Conservation (phyloP, 768 basidiomycete genomes). For the Paxillus rubicundulus region DNA sequence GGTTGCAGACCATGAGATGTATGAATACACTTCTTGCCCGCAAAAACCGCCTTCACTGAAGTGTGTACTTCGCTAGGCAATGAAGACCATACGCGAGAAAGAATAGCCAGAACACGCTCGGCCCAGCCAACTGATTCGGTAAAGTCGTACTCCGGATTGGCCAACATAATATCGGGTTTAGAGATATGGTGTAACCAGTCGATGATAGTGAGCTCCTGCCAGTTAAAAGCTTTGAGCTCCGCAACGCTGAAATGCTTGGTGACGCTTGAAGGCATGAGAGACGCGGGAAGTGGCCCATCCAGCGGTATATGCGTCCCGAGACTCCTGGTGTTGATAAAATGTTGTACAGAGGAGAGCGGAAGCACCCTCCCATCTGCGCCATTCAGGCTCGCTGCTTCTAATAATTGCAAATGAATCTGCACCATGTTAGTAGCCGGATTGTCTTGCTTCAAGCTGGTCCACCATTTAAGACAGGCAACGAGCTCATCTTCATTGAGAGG, state of each 20-base stretch:
- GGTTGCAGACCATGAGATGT: conserved; percentile 59
- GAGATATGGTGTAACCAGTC: conserved; percentile 76
- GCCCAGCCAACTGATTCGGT: conserved; percentile 68
- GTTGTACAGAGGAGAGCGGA: conserved; percentile 65
- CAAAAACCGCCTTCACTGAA: conserved; percentile 41
- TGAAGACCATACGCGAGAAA: conserved; percentile 73
- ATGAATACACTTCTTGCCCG: conserved; percentile 47
- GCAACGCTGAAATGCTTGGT: conserved; percentile 57
- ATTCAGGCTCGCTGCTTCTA: conserved; percentile 67
- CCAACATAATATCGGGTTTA: conserved; percentile 40
- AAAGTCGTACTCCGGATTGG: conserved; percentile 57
- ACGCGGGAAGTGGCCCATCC: conserved; percentile 75
- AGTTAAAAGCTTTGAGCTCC: conserved; percentile 63
- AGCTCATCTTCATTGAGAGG: conserved; percentile 74
- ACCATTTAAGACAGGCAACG: conserved; percentile 86
- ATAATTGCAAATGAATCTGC: conserved; percentile 55
- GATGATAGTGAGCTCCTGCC: conserved; percentile 71
- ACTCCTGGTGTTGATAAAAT: conserved; percentile 65
- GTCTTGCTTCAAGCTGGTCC: conserved; percentile 49
- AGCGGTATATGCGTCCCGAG: conserved; percentile 57
- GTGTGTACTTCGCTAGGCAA: conserved; percentile 46
- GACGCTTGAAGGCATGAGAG: conserved; percentile 68
- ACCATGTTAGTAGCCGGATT: conserved; percentile 35
- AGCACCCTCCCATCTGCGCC: conserved; percentile 53
- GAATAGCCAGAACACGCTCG: conserved; percentile 67